phyloP scores from a whole-genome alignment of 495 filamentous ascomycete species.

The Tetracladium setigerum region DNA sequence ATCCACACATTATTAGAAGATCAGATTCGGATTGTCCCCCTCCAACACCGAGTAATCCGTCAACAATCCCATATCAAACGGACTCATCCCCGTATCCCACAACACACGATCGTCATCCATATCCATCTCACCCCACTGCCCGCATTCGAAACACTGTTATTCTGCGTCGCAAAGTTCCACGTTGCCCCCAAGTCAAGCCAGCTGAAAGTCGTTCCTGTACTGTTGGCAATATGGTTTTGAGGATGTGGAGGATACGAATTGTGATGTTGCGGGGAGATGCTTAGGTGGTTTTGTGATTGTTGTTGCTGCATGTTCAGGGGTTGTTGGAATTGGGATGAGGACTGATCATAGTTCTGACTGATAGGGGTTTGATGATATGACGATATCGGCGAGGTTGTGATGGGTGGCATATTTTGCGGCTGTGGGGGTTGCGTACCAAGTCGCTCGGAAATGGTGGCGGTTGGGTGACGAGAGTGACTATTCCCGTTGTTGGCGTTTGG shows the following conservation, averaged over 20 bases:
- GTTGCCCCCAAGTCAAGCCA: constrained; percentile 22
- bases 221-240: not conserved
- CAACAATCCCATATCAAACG: constrained; percentile 17
- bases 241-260: not conserved
- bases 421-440: too few relatives aligned
- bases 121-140: constrained; percentile 11
- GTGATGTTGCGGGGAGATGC: not conserved
- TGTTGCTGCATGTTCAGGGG: too few relatives aligned
- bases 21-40: constrained; percentile 18
- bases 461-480: not conserved
- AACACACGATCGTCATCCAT: constrained; percentile 1
- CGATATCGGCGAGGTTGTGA: too few relatives aligned
- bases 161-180: constrained; percentile 23
- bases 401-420: too few relatives aligned
- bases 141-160: constrained; percentile 5
- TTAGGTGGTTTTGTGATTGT: not conserved
- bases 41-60: constrained; percentile 19
- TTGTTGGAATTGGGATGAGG: too few relatives aligned
- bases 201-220: constrained; percentile 12
- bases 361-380: too few relatives aligned
- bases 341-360: too few relatives aligned
- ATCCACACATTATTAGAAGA: constrained; percentile 15
- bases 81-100: constrained; percentile 13
- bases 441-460: too few relatives aligned
- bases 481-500: not conserved